Evolutionary conservation across 2,329 filamentous ascomycete genomes (phyloP).

Genomic region (Clarireedia paspali): DNA sequence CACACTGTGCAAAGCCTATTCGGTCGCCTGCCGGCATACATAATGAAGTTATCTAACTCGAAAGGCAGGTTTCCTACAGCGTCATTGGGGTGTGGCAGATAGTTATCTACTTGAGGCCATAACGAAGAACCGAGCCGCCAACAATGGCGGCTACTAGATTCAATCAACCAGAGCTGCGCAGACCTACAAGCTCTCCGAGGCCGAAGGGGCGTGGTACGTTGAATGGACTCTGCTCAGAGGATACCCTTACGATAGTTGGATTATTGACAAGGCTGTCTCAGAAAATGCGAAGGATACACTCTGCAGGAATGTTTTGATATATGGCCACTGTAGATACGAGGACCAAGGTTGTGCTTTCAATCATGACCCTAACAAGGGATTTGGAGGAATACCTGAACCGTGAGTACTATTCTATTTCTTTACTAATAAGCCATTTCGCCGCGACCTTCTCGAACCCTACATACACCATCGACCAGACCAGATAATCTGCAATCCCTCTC

Average conservation of each 20-base stretch:
- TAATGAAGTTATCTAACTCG: neutral
- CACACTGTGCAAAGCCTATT: too few species aligned
- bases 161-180: constrained; percentile 27
- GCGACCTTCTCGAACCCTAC: neutral
- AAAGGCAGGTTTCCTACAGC: constrained; percentile 23
- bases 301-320: constrained; percentile 88
- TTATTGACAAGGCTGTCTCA: constrained; percentile 29
- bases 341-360: constrained; percentile 85
- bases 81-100: constrained; percentile 27
- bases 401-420: constrained; percentile 31
- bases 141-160: constrained; percentile 28
- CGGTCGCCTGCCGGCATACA: too few species aligned
- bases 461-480: too few species aligned
- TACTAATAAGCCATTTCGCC: neutral
- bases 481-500: neutral
- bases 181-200: constrained; percentile 45
- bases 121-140: constrained; percentile 7
- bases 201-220: constrained; percentile 46
- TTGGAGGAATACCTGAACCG: constrained; percentile 39
- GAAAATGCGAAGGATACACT: constrained; percentile 80
- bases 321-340: constrained; percentile 87
- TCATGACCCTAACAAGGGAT: constrained; percentile 65
- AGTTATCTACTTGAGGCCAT: constrained; percentile 17
- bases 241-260: neutral
- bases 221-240: neutral